Evolutionary conservation across 768 basidiomycete species (phyloP).

Genomic region (Flagelloscypha sp.): DNA sequence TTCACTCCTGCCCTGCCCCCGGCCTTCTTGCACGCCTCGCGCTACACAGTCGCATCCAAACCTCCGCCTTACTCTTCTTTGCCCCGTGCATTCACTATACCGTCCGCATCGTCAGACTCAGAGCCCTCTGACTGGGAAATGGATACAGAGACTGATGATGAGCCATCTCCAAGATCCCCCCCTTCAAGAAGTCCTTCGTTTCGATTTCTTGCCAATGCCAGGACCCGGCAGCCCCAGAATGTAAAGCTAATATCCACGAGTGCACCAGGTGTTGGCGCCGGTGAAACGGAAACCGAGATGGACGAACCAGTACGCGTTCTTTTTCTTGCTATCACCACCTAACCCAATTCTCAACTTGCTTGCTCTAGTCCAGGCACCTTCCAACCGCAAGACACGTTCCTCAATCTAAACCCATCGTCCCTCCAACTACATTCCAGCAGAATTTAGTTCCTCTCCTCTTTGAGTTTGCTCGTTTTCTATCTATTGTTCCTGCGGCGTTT

Average conservation of each 20-base stretch:
- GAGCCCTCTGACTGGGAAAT: too few relatives aligned
- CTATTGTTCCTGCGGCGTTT: conserved; percentile 63
- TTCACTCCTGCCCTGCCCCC: too few relatives aligned
- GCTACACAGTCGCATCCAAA: too few relatives aligned
- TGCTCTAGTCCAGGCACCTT: conserved; percentile 47
- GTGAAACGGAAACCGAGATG: conserved; percentile 73
- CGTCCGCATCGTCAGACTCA: too few relatives aligned
- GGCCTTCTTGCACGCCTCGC: too few relatives aligned
- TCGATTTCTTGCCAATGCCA: too few relatives aligned
- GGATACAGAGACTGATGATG: too few relatives aligned
- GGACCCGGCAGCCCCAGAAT: conserved; percentile 21
- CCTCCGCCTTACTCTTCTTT: too few relatives aligned
- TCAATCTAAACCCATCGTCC: conserved; percentile 40
- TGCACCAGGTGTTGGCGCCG: conserved; percentile 50
- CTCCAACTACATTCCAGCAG: conserved; percentile 36
- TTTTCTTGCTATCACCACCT: conserved; percentile 3
- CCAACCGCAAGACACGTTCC: conserved; percentile 61
- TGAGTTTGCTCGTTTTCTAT: conserved; percentile 59
- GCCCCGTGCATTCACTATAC: too few relatives aligned
- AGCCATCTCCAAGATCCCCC: too few relatives aligned
- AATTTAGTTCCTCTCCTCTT: conserved; percentile 55
- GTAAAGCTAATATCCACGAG: conserved; percentile 55
- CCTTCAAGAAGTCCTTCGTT: too few relatives aligned
- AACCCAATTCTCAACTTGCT: conserved; percentile 1
- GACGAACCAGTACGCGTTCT: conserved; percentile 58